A percentile compares a stretch with the other conserved stretches of the same genome.
Conservation (phyloP, 345 rosid genomes). For the Raphanus sativus region DNA sequence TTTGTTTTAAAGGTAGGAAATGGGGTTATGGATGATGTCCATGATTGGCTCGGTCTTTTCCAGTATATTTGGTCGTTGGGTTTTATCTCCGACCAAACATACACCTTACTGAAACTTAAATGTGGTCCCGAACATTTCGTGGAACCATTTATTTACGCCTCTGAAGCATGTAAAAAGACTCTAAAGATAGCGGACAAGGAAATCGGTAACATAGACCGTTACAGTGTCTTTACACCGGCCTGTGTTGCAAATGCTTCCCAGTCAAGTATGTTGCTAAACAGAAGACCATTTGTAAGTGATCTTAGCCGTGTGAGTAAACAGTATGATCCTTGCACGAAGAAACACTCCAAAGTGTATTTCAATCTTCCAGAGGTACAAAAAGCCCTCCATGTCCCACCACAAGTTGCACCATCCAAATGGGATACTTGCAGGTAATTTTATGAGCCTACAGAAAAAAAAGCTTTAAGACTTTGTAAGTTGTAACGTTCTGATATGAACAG, state of each 20-base stretch:
- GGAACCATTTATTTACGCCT: conserved; percentile 60
- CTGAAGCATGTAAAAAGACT: conserved; percentile 57
- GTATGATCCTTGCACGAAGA: conserved; percentile 95
- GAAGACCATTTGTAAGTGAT: conserved; percentile 57
- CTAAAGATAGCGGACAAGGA: conserved; percentile 60
- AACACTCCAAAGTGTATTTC: conserved; percentile 70
- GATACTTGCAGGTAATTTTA: conserved; percentile 48
- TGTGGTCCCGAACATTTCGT: conserved; percentile 52
- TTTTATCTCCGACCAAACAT: conserved; percentile 86
- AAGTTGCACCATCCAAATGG: conserved; percentile 73
- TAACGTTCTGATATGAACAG: conserved; percentile 2
- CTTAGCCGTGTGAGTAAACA: conserved; percentile 58
- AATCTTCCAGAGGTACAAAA: conserved; percentile 75
- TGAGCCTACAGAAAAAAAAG: not conserved
- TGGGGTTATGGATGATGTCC: conserved; percentile 82
- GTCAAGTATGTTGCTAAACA: conserved; percentile 52
- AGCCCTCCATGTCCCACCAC: conserved; percentile 70
- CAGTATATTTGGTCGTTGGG: conserved; percentile 87
- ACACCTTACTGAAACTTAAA: conserved; percentile 53
- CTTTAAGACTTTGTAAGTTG: not conserved
- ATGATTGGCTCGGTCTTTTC: conserved; percentile 78
- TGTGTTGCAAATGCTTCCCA: conserved; percentile 59
- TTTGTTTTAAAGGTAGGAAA: conserved; percentile 74
- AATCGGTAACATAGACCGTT: conserved; percentile 78
- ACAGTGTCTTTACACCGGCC: conserved; percentile 81